Base-by-base conservation (phyloP, 805 yeast genomes). In the Ogataea angusta region DNA sequence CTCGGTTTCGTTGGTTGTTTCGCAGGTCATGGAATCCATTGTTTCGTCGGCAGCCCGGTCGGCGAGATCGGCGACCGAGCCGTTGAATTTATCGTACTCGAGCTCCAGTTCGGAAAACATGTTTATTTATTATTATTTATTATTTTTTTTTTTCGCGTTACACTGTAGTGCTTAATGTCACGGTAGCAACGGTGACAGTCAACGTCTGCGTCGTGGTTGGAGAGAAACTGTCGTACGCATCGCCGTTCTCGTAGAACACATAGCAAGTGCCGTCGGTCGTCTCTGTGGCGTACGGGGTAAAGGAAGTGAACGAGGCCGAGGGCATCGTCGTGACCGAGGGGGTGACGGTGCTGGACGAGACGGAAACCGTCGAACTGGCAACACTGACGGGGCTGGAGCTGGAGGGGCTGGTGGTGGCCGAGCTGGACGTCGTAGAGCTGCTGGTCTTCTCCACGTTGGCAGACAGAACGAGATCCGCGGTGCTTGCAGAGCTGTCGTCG, bases 161-260 rank as follows among this genome's bases (percentile, higher is more conserved):
- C 36, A 40, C 34, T 7, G 44, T 25, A 5, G 42, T 28, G 34
- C 40, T 46, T 17, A 60, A 22, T 3, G 68, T 63, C 32, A 63
- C 66, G 10, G 67, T 63, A 10, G 66, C 65, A 25, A 63, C 62
- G 10, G 56, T 50, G 29, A 55, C 51, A 21, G 66, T 62, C 19
- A 62, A 21, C n/a, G 68, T 63, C 25, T 56, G 48, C 3, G 68
- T 63, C 14, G 68, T 63, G 38, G 51, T 54, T 24, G 66, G 62
- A 12, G 61, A 65, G 14, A 45, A 29, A 43, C 55, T 48, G 13
- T 54, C 52, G 16, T 36, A 40, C 15, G 34, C 23, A 19, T 49
- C 54, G 27, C 54, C 66, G 37, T 62, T 66, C 4, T 64, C 69
- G 40, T 64, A 65, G 54, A 57, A 60, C 12, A 65, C 60, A 41